Conservation (phyloP, 1,139 yeast genomes). For the Protomyces gravidus region DNA sequence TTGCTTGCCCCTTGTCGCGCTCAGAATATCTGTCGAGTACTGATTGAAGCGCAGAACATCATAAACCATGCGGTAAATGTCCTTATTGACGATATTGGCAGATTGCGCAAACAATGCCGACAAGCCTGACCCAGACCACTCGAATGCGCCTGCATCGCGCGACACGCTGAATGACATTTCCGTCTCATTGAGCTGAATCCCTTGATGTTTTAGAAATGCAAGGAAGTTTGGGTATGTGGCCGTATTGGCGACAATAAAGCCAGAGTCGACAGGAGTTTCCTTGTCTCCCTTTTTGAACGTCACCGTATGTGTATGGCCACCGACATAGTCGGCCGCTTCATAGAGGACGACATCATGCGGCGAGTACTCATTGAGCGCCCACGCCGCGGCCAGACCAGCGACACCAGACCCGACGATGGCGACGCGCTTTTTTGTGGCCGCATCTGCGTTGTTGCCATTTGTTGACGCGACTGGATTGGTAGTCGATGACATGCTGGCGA, state of each 20-base stretch:
- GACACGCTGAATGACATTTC: slow-evolving; percentile 26
- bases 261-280: slow-evolving; percentile 21
- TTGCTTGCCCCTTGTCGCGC: not conserved
- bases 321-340: slow-evolving; percentile 20
- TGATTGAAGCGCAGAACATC: slow-evolving; percentile 24
- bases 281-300: slow-evolving; percentile 5
- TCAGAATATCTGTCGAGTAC: slow-evolving; percentile 24
- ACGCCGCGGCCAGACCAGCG: slow-evolving; percentile 28
- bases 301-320: slow-evolving; percentile 27
- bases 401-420: slow-evolving; percentile 32
- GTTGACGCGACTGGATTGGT: not conserved
- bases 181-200: slow-evolving; percentile 4
- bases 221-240: slow-evolving; percentile 24
- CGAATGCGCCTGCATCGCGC: slow-evolving; percentile 25
- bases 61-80: slow-evolving; percentile 16
- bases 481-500: not conserved
- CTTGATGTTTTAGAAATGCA: slow-evolving; percentile 17
- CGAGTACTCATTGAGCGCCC: slow-evolving; percentile 27
- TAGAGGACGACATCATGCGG: slow-evolving; percentile 17
- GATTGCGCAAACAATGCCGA: slow-evolving; percentile 11
- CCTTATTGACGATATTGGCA: slow-evolving; percentile 10
- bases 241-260: slow-evolving; percentile 22
- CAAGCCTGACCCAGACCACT: slow-evolving; percentile 24
- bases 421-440: slow-evolving; percentile 4
- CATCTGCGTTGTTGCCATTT: not conserved